Percentiles rank a stretch among this genome's conserved stretches.
These are phyloP conservation scores for Diversispora epigaea DNA, from an alignment of 192 early-diverging fungal genomes.

Conservation along the genomic window DNA sequence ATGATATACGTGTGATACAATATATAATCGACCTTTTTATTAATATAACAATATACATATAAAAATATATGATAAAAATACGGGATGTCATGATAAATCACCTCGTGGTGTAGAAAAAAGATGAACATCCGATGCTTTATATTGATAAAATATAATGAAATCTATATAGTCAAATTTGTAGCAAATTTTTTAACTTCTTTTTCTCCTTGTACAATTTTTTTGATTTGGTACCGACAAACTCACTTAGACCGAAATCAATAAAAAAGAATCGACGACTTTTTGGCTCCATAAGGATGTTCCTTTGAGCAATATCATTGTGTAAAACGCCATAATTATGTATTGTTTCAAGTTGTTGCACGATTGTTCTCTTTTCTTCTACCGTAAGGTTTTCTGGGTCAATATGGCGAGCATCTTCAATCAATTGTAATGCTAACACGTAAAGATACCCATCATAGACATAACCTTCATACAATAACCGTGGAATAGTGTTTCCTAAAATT, in stretches of 20 bases:
- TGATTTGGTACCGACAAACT: background rate
- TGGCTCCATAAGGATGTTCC: constrained; percentile 13
- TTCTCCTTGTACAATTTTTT: constrained; percentile 13
- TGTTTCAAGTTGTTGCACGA: constrained; percentile 5
- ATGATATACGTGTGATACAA: too few relatives aligned
- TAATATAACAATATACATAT: too few relatives aligned
- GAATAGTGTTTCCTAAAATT: constrained; percentile 6
- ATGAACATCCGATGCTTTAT: too few relatives aligned
- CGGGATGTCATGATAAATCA: too few relatives aligned
- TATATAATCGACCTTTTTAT: too few relatives aligned
- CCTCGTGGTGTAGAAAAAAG: too few relatives aligned
- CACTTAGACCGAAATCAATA: constrained; percentile 11
- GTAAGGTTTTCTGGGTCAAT: constrained; percentile 1
- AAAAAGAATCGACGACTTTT: constrained; percentile 1
- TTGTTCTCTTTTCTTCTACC: constrained; percentile 5
- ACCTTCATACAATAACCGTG: constrained; percentile 22
- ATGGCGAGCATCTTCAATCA: background rate
- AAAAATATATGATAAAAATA: too few relatives aligned
- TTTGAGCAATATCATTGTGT: background rate
- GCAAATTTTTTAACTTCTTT: constrained; percentile 13
- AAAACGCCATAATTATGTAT: constrained; percentile 15
- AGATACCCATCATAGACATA: constrained; percentile 11
- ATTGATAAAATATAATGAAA: too few relatives aligned
- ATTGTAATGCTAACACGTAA: constrained; percentile 7
- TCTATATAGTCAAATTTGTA: constrained; percentile 21